Percentiles rank a stretch among this genome's conserved stretches.
Conservation (phyloP, 768 basidiomycete genomes). For the Sporobolomyces roseus region DNA sequence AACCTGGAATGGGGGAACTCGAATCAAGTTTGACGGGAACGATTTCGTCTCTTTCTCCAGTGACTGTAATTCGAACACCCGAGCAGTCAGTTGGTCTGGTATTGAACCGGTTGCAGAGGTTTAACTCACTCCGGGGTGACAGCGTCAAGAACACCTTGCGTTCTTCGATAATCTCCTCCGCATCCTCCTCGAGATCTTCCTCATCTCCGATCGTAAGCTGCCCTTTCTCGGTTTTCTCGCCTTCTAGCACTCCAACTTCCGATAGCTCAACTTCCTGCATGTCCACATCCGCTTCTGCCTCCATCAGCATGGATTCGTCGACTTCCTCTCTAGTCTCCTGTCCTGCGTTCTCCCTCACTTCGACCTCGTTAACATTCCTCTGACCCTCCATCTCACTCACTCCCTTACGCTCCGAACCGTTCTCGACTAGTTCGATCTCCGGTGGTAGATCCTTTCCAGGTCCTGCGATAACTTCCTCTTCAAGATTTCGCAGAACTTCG, state of each 20-base stretch:
- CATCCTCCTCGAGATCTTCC: not conserved
- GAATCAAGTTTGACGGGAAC: conserved; percentile 6
- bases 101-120: not conserved
- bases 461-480: no score
- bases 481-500: no score
- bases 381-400: not conserved
- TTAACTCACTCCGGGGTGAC: not conserved
- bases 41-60: conserved; percentile 4
- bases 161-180: not conserved
- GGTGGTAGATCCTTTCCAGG: no score
- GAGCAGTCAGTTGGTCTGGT: not conserved
- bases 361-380: no score
- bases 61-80: not conserved
- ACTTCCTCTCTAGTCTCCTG: no score
- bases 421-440: no score
- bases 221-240: not conserved
- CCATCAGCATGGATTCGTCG: no score
- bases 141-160: not conserved
- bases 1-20: conserved; percentile 5
- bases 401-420: no score
- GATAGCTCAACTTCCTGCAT: not conserved
- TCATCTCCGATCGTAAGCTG: not conserved
- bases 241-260: not conserved
- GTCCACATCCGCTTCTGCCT: not conserved
- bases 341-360: no score